phyloP scores from a whole-genome alignment of 1,284 basidiomycete species.

The Vanrija pseudolonga region DNA sequence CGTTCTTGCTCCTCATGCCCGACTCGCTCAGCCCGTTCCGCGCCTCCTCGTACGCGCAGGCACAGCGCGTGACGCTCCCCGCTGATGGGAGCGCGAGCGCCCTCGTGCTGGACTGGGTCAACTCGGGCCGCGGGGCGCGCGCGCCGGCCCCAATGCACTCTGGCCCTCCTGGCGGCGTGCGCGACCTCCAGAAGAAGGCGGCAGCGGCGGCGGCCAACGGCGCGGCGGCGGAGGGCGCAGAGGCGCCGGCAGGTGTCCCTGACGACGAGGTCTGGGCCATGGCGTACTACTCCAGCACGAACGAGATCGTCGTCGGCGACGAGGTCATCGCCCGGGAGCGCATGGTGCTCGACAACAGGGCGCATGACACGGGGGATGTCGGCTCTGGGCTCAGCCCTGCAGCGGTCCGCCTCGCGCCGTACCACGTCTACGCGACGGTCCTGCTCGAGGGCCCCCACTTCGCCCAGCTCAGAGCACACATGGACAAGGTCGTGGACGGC shows the following conservation, averaged over 20 bases:
- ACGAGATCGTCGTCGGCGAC: conserved; percentile 68
- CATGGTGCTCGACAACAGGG: conserved; percentile 13
- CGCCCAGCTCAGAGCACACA: conserved; percentile 18
- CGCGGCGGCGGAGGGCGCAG: too few relatives aligned
- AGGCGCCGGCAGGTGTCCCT: neutral
- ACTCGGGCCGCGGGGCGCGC: conserved; percentile 62
- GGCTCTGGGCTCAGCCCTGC: conserved; percentile 3
- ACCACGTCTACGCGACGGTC: conserved; percentile 47
- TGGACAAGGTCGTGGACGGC: conserved; percentile 22
- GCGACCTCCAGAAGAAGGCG: too few relatives aligned
- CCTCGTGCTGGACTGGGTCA: conserved; percentile 84
- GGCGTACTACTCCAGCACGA: conserved; percentile 73
- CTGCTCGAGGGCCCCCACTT: conserved; percentile 44
- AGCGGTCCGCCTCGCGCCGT: conserved; percentile 36
- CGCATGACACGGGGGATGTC: neutral
- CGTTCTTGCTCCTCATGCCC: conserved; percentile 74
- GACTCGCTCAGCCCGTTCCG: conserved; percentile 89
- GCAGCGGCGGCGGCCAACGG: too few relatives aligned
- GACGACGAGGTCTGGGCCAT: conserved; percentile 85
- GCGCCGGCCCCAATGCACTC: neutral
- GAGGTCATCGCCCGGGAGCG: conserved; percentile 14
- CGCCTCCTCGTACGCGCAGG: conserved; percentile 73
- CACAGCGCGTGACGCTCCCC: conserved; percentile 61
- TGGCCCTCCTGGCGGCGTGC: too few relatives aligned
- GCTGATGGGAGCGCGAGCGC: conserved; percentile 55